A percentile compares a stretch with the other conserved stretches of the same genome.
Conservation (phyloP, 2,329 filamentous ascomycete species). For the Knufia petricola region DNA sequence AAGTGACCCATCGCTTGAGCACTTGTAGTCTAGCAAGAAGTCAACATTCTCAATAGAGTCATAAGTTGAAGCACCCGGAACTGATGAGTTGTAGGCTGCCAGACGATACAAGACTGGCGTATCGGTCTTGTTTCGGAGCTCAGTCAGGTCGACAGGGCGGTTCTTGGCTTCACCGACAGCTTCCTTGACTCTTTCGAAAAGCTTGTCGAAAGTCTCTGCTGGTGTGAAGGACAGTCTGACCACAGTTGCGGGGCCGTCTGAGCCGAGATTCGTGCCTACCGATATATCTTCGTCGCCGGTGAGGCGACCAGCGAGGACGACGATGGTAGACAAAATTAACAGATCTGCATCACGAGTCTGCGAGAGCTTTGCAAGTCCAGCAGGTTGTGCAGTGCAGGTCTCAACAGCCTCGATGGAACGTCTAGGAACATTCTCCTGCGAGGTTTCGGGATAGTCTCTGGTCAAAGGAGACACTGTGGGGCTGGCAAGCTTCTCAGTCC, state of each 20-base stretch:
- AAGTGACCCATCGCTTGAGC: constrained; percentile 22
- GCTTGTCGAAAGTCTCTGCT: constrained; percentile 32
- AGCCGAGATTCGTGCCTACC: constrained; percentile 35
- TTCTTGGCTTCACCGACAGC: constrained; percentile 12
- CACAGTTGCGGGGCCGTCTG: constrained; percentile 38
- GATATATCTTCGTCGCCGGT: constrained; percentile 43
- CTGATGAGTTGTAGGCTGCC: constrained; percentile 38
- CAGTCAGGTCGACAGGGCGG: constrained; percentile 12
- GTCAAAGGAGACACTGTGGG: constrained; percentile 36
- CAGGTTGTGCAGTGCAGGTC: constrained; percentile 30
- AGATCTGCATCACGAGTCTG: constrained; percentile 30
- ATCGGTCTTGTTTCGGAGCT: constrained; percentile 13
- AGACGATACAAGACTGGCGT: constrained; percentile 38
- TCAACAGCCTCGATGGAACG: constrained; percentile 35
- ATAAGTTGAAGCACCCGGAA: constrained; percentile 27
- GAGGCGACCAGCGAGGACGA: constrained; percentile 36
- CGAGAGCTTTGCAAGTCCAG: constrained; percentile 32
- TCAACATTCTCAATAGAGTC: constrained; percentile 37
- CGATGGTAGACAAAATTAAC: constrained; percentile 35
- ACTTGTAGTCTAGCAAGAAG: constrained; percentile 32
- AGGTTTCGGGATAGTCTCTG: constrained; percentile 34
- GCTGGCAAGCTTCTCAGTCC: constrained; percentile 33
- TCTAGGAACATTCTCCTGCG: constrained; percentile 27
- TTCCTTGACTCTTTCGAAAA: constrained; percentile 32
- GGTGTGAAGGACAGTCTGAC: constrained; percentile 33